A percentile compares a stretch with the other conserved stretches of the same genome.
These are phyloP conservation scores for Clonostachys rhizophaga DNA, from an alignment of 2,329 filamentous ascomycete species.

Conservation along the genomic window DNA sequence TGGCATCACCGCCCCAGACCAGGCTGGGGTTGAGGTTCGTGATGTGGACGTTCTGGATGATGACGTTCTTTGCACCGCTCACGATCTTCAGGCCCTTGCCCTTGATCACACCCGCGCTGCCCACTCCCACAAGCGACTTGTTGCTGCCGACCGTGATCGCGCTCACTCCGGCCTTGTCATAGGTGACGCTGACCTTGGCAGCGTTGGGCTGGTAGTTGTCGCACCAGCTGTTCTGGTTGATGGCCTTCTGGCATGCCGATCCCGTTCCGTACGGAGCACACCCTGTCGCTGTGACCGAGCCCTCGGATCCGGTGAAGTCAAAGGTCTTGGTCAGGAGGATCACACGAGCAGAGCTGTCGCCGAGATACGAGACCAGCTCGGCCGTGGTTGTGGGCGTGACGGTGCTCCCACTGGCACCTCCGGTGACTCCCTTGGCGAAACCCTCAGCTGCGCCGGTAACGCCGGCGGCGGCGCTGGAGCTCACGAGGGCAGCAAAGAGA, in stretches of 20 bases:
- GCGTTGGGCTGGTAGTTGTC: constrained; percentile 5
- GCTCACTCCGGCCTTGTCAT: constrained; percentile 21
- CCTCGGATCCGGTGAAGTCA: constrained; percentile 52
- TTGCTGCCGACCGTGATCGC: constrained; percentile 47
- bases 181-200: constrained; percentile 10
- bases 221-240: constrained; percentile 6
- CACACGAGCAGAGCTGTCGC: constrained; percentile 44
- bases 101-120: constrained; percentile 47
- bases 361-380: constrained; percentile 56
- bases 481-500: no score
- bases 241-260: constrained; percentile 43
- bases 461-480: not conserved
- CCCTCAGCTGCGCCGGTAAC: constrained; percentile 33
- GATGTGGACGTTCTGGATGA: constrained; percentile 55
- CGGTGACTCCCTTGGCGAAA: constrained; percentile 48
- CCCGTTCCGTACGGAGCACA: constrained; percentile 55
- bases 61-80: constrained; percentile 45
- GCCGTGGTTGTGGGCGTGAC: constrained; percentile 47
- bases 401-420: constrained; percentile 48
- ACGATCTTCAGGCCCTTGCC: constrained; percentile 51
- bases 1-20: constrained; percentile 56
- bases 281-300: constrained; percentile 43
- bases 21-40: constrained; percentile 51
- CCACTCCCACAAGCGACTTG: constrained; percentile 51
- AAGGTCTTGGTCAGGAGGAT: constrained; percentile 54